phyloP scores from a whole-genome alignment of 768 basidiomycete genomes.

The Hygrocybe punicea region DNA sequence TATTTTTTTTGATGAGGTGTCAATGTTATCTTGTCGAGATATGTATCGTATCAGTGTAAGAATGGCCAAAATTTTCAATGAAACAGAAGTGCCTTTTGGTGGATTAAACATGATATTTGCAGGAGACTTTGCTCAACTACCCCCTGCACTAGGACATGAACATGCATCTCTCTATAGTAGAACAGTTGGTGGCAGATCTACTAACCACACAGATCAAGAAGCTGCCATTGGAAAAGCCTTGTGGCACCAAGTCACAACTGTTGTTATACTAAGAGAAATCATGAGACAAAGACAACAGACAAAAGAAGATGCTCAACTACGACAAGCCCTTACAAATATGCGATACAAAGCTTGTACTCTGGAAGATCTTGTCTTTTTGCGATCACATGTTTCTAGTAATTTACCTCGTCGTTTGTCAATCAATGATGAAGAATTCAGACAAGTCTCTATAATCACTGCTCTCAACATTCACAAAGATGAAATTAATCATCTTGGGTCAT shows the following conservation, averaged over 20 bases:
- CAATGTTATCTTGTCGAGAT: constrained; percentile 37
- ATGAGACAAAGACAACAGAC: constrained; percentile 26
- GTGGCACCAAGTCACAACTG: constrained; percentile 32
- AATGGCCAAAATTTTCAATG: constrained; percentile 20
- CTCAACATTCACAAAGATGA: constrained; percentile 36
- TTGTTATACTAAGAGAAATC: constrained; percentile 33
- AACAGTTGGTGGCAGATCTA: constrained; percentile 2
- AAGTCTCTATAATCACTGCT: constrained; percentile 40
- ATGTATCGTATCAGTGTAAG: constrained; percentile 29
- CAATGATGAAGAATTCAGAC: constrained; percentile 21
- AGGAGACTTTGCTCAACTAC: constrained; percentile 39
- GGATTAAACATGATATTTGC: constrained; percentile 37
- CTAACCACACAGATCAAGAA: constrained; percentile 11
- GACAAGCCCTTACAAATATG: constrained; percentile 18
- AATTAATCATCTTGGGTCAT: constrained; percentile 33
- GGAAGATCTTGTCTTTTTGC: constrained; percentile 37
- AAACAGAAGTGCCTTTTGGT: constrained; percentile 27
- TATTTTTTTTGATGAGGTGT: constrained; percentile 35
- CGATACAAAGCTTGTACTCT: constrained; percentile 38
- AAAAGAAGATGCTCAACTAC: constrained; percentile 14
- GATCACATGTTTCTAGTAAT: constrained; percentile 19
- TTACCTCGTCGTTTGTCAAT: constrained; percentile 9
- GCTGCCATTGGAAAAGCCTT: constrained; percentile 23
- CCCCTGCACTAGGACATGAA: constrained; percentile 11
- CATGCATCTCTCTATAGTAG: constrained; percentile 16